These are phyloP conservation scores for Penicillium paradoxum DNA, from an alignment of 495 filamentous ascomycete genomes.

Conservation along the genomic window DNA sequence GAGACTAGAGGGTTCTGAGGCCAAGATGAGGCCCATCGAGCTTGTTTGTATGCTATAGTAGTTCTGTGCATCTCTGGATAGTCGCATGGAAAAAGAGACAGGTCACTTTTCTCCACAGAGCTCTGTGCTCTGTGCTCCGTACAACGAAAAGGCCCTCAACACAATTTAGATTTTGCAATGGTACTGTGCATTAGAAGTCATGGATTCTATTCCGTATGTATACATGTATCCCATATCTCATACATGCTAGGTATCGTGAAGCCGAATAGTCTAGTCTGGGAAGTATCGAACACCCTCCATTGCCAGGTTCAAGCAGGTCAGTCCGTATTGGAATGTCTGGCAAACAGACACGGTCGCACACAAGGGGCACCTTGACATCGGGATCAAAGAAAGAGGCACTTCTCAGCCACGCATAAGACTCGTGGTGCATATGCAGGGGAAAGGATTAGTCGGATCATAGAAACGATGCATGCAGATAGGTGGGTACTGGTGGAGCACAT, in stretches of 20 bases:
- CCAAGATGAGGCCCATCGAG: not conserved
- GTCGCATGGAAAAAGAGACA: not conserved
- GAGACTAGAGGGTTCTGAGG: constrained; percentile 3
- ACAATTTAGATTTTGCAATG: too few relatives aligned
- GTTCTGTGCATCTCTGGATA: not conserved
- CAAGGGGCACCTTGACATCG: not conserved
- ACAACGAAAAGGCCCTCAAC: too few relatives aligned
- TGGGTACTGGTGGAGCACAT: not conserved
- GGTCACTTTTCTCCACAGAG: not conserved
- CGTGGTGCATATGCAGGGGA: constrained; percentile 14
- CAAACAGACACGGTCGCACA: constrained; percentile 18
- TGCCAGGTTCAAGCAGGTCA: not conserved
- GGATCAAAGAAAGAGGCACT: not conserved
- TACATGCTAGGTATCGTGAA: not conserved
- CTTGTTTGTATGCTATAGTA: not conserved
- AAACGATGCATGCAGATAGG: constrained; percentile 7
- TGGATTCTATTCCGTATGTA: not conserved
- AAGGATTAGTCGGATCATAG: not conserved
- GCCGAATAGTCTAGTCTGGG: not conserved
- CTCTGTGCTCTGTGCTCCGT: too few relatives aligned
- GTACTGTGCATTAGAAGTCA: not conserved
- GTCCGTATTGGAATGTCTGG: constrained; percentile 14
- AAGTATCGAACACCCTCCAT: not conserved
- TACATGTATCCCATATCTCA: not conserved
- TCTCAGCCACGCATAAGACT: constrained; percentile 1